Percentiles rank a stretch among this genome's conserved stretches.
Evolutionary conservation across 2,329 filamentous ascomycete genomes (phyloP).

Genomic region (Fusarium chuoi): DNA sequence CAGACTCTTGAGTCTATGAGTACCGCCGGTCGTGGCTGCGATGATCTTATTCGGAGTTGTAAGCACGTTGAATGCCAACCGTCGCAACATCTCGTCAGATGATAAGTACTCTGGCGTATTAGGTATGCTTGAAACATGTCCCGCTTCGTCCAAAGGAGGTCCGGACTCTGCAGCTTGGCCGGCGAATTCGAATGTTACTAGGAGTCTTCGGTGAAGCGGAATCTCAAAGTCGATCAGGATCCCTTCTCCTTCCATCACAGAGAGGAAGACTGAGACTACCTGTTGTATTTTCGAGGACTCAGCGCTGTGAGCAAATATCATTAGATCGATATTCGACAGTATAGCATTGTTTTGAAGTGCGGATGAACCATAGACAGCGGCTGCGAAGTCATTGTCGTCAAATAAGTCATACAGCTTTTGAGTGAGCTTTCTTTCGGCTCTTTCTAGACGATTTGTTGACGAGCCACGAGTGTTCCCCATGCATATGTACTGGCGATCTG

Average conservation of each 20-base stretch:
- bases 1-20: background rate
- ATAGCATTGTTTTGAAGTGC: background rate
- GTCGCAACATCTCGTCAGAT: background rate
- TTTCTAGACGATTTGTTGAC: background rate
- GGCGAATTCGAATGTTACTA: background rate
- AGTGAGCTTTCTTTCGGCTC: background rate
- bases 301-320: background rate
- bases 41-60: background rate
- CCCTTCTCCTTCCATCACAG: background rate
- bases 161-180: background rate
- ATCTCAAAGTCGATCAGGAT: background rate
- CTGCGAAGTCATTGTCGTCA: background rate
- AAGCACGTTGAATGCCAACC: background rate
- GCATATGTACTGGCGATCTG: background rate
- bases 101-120: background rate
- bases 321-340: background rate
- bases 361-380: background rate
- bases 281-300: background rate
- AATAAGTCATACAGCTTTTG: background rate
- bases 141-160: background rate
- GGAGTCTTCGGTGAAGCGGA: background rate
- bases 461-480: background rate
- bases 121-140: background rate
- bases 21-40: background rate
- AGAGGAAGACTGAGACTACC: background rate